A percentile compares a stretch with the other conserved stretches of the same genome.
Evolutionary conservation across 2,329 filamentous ascomycete genomes (phyloP).

Genomic region (Sarocladiaceae sp.): DNA sequence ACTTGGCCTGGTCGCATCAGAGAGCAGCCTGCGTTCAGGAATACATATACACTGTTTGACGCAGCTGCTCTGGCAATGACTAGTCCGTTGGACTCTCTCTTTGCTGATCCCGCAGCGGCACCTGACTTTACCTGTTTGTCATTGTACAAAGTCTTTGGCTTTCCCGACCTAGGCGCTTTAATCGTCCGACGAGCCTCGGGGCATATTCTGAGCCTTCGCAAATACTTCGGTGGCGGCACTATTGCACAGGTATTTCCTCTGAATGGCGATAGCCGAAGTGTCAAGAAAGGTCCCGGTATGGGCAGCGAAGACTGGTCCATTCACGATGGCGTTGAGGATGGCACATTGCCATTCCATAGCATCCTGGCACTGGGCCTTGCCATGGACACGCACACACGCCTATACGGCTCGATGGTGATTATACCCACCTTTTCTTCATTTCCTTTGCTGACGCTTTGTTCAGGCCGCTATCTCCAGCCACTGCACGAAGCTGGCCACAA

Average conservation of each 20-base stretch:
- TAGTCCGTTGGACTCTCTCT: constrained; percentile 45
- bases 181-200: constrained; percentile 53
- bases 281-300: constrained; percentile 34
- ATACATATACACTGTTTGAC: constrained; percentile 51
- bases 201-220: constrained; percentile 48
- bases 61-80: constrained; percentile 64
- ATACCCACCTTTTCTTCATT: too few relatives aligned
- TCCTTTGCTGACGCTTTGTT: background rate
- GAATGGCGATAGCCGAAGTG: constrained; percentile 17
- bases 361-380: constrained; percentile 60
- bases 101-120: constrained; percentile 44
- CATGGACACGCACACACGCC: constrained; percentile 48
- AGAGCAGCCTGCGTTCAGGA: background rate
- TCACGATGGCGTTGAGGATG: constrained; percentile 62
- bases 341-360: constrained; percentile 61
- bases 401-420: constrained; percentile 51
- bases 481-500: constrained; percentile 47
- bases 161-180: constrained; percentile 59
- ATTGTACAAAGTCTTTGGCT: constrained; percentile 65
- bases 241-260: constrained; percentile 47
- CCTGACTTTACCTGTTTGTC: constrained; percentile 60
- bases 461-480: constrained; percentile 51
- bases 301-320: constrained; percentile 38
- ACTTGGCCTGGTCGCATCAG: constrained; percentile 45
- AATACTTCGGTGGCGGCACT: constrained; percentile 67